These are phyloP conservation scores for Forsythia suspensa DNA, from an alignment of 257 asterid genomes.

Conservation along the genomic window DNA sequence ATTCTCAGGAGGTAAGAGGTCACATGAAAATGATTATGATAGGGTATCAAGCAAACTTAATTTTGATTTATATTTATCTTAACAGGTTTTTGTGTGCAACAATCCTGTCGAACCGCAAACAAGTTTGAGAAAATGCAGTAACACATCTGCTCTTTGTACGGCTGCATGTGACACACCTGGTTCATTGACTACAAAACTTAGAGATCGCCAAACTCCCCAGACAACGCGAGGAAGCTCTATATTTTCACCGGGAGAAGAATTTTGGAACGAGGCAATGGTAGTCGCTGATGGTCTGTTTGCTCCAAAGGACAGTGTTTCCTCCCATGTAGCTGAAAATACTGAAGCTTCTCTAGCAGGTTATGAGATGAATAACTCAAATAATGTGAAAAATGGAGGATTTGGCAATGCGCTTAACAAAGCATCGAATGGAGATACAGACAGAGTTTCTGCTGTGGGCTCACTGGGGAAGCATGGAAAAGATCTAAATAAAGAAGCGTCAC, in stretches of 20 bases:
- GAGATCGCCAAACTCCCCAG: conserved; percentile 62
- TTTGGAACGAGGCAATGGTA: conserved; percentile 94
- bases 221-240: conserved; percentile 71
- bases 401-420: conserved; percentile 25
- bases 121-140: conserved; percentile 75
- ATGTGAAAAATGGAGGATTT: conserved; percentile 38
- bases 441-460: conserved; percentile 42
- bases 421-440: conserved; percentile 23
- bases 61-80: conserved; percentile 20
- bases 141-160: conserved; percentile 30
- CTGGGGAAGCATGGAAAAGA: conserved; percentile 44
- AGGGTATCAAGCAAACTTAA: neutral
- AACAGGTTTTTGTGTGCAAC: conserved; percentile 46
- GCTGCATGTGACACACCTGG: conserved; percentile 63
- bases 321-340: conserved; percentile 36
- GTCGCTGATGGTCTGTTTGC: conserved; percentile 82
- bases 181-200: conserved; percentile 31
- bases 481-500: conserved; percentile 66
- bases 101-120: conserved; percentile 43
- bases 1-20: conserved; percentile 47
- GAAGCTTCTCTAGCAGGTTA: conserved; percentile 37
- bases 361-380: conserved; percentile 39
- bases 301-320: conserved; percentile 41
- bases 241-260: conserved; percentile 94
- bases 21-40: conserved; percentile 6